A percentile compares a stretch with the other conserved stretches of the same genome.
Evolutionary conservation across 495 filamentous ascomycete species (phyloP).

Genomic region (Immersiella caudata): DNA sequence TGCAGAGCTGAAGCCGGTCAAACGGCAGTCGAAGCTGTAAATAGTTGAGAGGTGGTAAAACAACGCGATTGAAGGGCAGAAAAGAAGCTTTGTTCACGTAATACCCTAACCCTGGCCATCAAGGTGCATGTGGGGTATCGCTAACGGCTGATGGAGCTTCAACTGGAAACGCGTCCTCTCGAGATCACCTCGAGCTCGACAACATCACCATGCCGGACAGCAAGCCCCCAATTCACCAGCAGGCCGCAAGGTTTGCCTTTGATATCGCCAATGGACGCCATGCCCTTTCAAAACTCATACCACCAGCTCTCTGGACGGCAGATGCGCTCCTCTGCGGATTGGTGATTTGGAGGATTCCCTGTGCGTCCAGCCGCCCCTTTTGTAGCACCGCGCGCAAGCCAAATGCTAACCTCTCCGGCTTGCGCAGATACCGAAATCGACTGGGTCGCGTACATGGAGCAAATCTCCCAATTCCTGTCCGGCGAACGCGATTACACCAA

Average conservation of each 20-base stretch:
- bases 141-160: conserved; percentile 4
- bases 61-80: not conserved
- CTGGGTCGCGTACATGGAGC: conserved; percentile 96
- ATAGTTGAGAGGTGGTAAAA: not conserved
- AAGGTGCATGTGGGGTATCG: conserved; percentile 3
- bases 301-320: conserved; percentile 67
- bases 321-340: conserved; percentile 74
- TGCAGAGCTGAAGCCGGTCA: conserved; percentile 16
- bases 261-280: conserved; percentile 48
- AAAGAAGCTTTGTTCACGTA: not conserved
- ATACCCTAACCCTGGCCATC: not conserved
- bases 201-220: conserved; percentile 23
- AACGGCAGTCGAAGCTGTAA: conserved; percentile 25
- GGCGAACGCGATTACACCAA: conserved; percentile 88
- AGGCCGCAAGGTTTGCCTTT: conserved; percentile 29
- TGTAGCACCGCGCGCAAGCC: not conserved
- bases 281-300: conserved; percentile 43
- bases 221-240: conserved; percentile 20
- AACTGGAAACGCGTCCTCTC: conserved; percentile 26
- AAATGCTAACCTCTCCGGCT: not conserved
- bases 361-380: conserved; percentile 53
- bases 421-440: conserved; percentile 93
- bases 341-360: conserved; percentile 84
- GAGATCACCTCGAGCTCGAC: not conserved
- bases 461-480: conserved; percentile 72